Conservation (phyloP, 2,329 filamentous ascomycete species). For the Diaporthe humulicola region DNA sequence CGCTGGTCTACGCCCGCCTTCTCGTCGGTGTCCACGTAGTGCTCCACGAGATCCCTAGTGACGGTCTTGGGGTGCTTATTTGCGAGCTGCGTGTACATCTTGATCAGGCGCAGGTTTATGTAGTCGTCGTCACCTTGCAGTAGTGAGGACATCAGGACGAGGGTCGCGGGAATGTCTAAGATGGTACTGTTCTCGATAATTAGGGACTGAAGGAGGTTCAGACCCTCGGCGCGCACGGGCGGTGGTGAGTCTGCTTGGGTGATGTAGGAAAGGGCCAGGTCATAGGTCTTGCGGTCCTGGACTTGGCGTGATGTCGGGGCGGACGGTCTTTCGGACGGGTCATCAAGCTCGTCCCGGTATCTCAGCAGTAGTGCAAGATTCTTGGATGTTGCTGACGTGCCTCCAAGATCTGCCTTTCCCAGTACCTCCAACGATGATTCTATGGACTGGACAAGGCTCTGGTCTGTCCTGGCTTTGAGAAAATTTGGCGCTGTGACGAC, state of each 20-base stretch:
- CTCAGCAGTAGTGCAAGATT: conserved; percentile 69
- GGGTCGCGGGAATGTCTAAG: conserved; percentile 75
- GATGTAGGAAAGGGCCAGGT: conserved; percentile 74
- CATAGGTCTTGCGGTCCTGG: conserved; percentile 74
- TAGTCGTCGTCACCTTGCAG: conserved; percentile 78
- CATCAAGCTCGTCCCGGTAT: conserved; percentile 68
- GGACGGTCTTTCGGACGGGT: conserved; percentile 52
- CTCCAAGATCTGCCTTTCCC: conserved; percentile 52
- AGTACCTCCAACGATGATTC: conserved; percentile 63
- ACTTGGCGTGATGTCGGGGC: conserved; percentile 61
- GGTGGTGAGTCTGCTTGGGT: conserved; percentile 72
- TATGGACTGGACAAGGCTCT: conserved; percentile 58
- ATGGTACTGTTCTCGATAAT: conserved; percentile 68
- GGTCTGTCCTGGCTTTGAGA: conserved; percentile 60
- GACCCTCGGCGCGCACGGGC: conserved; percentile 75
- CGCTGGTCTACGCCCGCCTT: conserved; percentile 71
- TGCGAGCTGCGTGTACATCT: conserved; percentile 73
- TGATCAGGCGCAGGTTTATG: conserved; percentile 77
- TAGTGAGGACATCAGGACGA: conserved; percentile 74
- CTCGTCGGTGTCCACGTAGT: conserved; percentile 76
- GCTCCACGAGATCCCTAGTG: conserved; percentile 72
- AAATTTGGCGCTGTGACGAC: conserved; percentile 71
- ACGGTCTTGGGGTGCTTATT: conserved; percentile 73
- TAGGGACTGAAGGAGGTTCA: conserved; percentile 71
- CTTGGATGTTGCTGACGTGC: conserved; percentile 65